Conservation (phyloP, 2,329 filamentous ascomycete genomes). For the Colletotrichum euphorbiae region DNA sequence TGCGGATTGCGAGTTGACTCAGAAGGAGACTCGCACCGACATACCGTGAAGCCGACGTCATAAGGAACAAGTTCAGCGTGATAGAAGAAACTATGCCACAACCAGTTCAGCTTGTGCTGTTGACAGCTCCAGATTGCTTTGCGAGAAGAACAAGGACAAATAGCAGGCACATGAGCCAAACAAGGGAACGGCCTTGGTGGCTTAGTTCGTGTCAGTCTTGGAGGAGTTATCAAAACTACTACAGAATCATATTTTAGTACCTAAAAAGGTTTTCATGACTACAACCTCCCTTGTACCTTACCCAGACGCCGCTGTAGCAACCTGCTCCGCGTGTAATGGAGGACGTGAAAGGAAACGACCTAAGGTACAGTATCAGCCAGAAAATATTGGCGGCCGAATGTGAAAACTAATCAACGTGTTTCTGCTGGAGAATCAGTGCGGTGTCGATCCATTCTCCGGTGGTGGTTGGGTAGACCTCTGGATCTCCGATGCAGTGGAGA, state of each 20-base stretch:
- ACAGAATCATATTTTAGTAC: slow-evolving; percentile 19
- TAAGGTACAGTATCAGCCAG: slow-evolving; percentile 42
- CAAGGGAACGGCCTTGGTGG: too few species aligned
- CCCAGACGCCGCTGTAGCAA: slow-evolving; percentile 36
- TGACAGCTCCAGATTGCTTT: too few species aligned
- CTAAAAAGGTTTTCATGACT: slow-evolving; percentile 16
- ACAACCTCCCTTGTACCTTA: slow-evolving; percentile 35
- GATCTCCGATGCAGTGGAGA: slow-evolving; percentile 3
- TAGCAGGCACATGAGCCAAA: too few species aligned
- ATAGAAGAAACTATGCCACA: too few species aligned
- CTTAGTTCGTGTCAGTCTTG: too few species aligned
- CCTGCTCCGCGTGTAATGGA: slow-evolving; percentile 31
- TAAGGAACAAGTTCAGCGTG: too few species aligned
- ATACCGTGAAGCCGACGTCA: too few species aligned
- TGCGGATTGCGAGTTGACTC: too few species aligned
- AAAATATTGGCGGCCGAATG: slow-evolving; percentile 31
- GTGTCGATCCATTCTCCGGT: slow-evolving; percentile 29
- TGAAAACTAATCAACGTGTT: slow-evolving; percentile 17
- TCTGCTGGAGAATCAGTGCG: slow-evolving; percentile 39
- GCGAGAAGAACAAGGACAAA: too few species aligned
- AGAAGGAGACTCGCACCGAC: too few species aligned
- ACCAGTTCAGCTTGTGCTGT: too few species aligned
- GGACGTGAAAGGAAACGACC: slow-evolving; percentile 35
- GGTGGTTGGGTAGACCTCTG: slow-evolving; percentile 35
- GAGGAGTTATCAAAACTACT: neutral